Evolutionary conservation across 345 rosid species (phyloP).

Genomic region (Hibiscus tridactylites): DNA sequence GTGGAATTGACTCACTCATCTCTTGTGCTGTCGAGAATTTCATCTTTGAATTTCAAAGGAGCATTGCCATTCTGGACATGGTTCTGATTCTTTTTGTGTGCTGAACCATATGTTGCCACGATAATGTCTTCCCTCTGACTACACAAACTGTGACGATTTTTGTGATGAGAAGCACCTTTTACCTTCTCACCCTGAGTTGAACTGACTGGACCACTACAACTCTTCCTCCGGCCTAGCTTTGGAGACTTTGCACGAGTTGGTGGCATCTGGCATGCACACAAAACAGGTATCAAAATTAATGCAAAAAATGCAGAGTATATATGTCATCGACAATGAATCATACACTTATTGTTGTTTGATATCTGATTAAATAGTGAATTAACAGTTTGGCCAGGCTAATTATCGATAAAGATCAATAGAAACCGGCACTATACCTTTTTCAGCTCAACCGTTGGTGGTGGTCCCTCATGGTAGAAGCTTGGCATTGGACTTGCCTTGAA

Average conservation of each 20-base stretch:
- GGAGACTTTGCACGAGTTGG: slow-evolving; percentile 84
- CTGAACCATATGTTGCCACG: slow-evolving; percentile 1
- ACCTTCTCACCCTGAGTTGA: slow-evolving; percentile 35
- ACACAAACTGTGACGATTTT: slow-evolving; percentile 32
- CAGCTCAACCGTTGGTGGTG: slow-evolving; percentile 74
- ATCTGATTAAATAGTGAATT: background rate
- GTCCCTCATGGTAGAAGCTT: slow-evolving; percentile 72
- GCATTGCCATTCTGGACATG: slow-evolving; percentile 13
- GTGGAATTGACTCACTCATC: slow-evolving; percentile 12
- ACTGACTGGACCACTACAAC: slow-evolving; percentile 34
- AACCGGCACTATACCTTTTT: slow-evolving; percentile 53
- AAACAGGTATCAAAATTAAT: background rate
- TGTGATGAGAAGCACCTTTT: slow-evolving; percentile 32
- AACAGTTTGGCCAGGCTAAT: background rate
- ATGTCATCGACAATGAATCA: slow-evolving; percentile 8
- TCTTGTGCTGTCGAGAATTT: slow-evolving; percentile 19
- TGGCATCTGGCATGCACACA: slow-evolving; percentile 49
- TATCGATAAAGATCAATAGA: background rate
- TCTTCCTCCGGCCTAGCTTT: slow-evolving; percentile 63
- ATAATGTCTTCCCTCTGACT: slow-evolving; percentile 21
- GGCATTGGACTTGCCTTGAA: slow-evolving; percentile 90
- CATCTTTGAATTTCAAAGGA: slow-evolving; percentile 15
- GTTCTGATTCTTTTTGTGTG: slow-evolving; percentile 16
- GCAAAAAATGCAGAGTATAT: background rate
- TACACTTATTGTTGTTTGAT: background rate